Base-by-base conservation (phyloP, 2,329 filamentous ascomycete species). In the Trichoderma pleuroti region DNA sequence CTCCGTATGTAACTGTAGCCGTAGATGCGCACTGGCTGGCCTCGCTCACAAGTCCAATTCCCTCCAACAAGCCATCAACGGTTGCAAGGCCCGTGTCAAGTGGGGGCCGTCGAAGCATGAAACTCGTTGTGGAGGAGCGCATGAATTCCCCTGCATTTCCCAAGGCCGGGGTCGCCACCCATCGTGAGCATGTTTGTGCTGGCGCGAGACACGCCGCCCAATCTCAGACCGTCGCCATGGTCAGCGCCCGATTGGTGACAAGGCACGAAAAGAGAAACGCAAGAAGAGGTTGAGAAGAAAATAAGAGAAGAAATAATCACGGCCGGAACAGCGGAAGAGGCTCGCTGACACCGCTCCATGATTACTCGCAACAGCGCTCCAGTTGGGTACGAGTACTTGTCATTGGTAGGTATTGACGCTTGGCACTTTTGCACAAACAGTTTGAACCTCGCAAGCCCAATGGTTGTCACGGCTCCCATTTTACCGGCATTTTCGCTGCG, bases 91-190 rank as follows among this genome's bases (percentile, higher is more conserved):
- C 69, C 61, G 52, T 70, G 49, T 26, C 18, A 21, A 30, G 70
- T 59, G 70, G 70, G 65, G 64, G 10, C 24, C 24, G 34, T 26
- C 49, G 39, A 60, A 64, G 63, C 70, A 46, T 71, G 70, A 71
- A 71, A 71, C 70, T 61, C 59, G 46, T 21, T 46, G 65, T 71
- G 70, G 70, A 71, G 65, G 70, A 70, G 36, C 54, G 36, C 54
- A 56, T 26, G 39, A 52, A 2, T 66, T 66, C 59, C 70, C 70
- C 67, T 72, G 70, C 70, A 65, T 70, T 34, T 24, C 36, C 18
- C 36, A 39, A 56, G 28, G 46, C 56, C 70, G 26, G 56, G 70
- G 30, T 56, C n/a, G 56, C 63, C 63, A 49, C 24, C 49, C 24
- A 30, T 46, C 12, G 28, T 66, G 70, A 66, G 32, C 70, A 30